Evolutionary conservation across 2,329 filamentous ascomycete species (phyloP).

Genomic region (Colletotrichum filicis): DNA sequence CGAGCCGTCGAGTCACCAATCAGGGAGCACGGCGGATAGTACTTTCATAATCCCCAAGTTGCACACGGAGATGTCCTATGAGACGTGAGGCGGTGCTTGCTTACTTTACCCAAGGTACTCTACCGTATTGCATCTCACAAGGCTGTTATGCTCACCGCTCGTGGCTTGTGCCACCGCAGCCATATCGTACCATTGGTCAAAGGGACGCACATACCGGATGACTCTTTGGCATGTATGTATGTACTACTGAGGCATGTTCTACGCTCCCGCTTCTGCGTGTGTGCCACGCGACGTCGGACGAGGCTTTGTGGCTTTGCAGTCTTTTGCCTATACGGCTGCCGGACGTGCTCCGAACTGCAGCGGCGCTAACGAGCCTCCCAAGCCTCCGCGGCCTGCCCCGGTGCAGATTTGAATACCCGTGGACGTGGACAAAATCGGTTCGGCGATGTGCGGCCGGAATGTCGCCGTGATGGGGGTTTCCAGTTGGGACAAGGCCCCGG

Average conservation of each 20-base stretch:
- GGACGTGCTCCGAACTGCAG: neutral
- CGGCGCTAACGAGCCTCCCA: neutral
- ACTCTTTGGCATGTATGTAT: neutral
- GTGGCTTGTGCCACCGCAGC: slow-evolving; percentile 17
- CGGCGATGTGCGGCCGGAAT: slow-evolving; percentile 13
- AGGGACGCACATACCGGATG: neutral
- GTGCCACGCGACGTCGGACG: neutral
- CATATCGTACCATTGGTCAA: neutral
- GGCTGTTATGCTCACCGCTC: slow-evolving; percentile 25
- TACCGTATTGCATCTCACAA: too few species aligned
- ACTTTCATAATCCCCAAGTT: neutral
- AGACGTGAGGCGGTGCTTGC: slow-evolving; percentile 14
- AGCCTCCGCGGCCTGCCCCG: neutral
- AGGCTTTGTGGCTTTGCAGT: neutral
- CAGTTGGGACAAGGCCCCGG: neutral
- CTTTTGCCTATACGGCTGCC: neutral
- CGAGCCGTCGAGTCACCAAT: neutral
- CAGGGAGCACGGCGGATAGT: too few species aligned
- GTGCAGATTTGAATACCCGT: neutral
- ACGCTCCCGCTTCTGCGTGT: neutral
- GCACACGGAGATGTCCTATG: neutral
- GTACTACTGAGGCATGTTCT: neutral
- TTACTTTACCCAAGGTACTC: neutral
- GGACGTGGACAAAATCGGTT: neutral
- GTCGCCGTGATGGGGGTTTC: neutral